Conservation (phyloP, 2,329 filamentous ascomycete genomes). For the Talaromyces piceae region DNA sequence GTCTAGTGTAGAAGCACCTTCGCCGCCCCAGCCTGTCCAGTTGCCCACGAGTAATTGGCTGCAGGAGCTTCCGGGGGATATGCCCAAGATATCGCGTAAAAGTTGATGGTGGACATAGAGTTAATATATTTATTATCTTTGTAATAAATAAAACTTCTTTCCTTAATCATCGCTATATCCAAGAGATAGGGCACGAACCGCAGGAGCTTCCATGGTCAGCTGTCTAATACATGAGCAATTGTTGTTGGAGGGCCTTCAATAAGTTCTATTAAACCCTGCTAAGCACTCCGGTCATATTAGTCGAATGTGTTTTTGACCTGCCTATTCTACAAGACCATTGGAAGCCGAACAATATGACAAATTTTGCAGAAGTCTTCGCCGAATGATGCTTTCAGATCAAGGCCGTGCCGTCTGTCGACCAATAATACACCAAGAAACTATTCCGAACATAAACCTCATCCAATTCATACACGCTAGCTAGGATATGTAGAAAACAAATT, state of each 20-base stretch:
- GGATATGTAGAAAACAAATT: background rate
- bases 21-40: background rate
- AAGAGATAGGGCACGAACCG: too few relatives aligned
- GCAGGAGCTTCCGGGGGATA: background rate
- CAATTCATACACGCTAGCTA: slow-evolving; percentile 6
- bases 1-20: background rate
- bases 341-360: too few relatives aligned
- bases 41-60: background rate
- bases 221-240: too few relatives aligned
- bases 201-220: too few relatives aligned
- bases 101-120: background rate
- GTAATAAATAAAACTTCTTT: background rate
- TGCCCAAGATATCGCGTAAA: background rate
- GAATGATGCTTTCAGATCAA: background rate
- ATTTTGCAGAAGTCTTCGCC: too few relatives aligned
- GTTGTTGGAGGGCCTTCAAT: too few relatives aligned
- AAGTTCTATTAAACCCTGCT: too few relatives aligned
- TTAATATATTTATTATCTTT: background rate
- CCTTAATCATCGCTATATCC: too few relatives aligned
- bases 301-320: too few relatives aligned
- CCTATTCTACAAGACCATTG: too few relatives aligned
- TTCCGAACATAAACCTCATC: background rate
- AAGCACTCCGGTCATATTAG: too few relatives aligned
- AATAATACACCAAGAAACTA: background rate
- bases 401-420: background rate